Conservation (phyloP, 2,329 filamentous ascomycete species). For the Botryotinia narcissicola region DNA sequence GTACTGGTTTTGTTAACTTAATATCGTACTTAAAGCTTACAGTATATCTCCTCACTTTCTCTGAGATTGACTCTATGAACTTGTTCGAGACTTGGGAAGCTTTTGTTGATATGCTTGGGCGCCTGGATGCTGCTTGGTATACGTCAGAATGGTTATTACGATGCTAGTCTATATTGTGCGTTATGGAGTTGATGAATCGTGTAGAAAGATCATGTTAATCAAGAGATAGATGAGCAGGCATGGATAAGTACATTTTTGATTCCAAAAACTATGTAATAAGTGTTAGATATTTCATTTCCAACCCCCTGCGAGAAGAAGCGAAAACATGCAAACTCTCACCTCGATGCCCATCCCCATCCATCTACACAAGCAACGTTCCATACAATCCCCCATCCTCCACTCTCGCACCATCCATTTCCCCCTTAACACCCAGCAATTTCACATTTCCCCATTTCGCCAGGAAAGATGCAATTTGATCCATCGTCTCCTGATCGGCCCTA, state of each 20-base stretch:
- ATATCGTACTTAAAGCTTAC: background rate
- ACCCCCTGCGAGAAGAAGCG: too few species aligned
- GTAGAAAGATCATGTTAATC: background rate
- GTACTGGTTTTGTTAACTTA: background rate
- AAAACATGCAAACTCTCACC: too few species aligned
- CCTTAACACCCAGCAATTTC: slow-evolving; percentile 65
- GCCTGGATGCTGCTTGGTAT: too few species aligned
- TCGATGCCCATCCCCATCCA: background rate
- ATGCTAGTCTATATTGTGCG: too few species aligned
- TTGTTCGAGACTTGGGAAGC: too few species aligned
- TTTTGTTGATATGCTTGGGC: background rate
- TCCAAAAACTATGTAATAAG: background rate
- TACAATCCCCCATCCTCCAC: slow-evolving; percentile 41
- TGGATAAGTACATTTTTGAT: too few species aligned
- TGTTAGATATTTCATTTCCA: background rate
- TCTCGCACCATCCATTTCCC: slow-evolving; percentile 67
- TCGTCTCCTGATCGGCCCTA: slow-evolving; percentile 65
- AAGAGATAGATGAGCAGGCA: background rate
- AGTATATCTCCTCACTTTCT: background rate
- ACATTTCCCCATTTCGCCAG: slow-evolving; percentile 69
- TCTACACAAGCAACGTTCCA: background rate
- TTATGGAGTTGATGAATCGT: too few species aligned
- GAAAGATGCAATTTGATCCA: slow-evolving; percentile 57
- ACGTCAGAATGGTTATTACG: background rate
- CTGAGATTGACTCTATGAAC: too few species aligned